Conservation (phyloP, 805 yeast genomes). For the Hanseniaspora nectarophila region DNA sequence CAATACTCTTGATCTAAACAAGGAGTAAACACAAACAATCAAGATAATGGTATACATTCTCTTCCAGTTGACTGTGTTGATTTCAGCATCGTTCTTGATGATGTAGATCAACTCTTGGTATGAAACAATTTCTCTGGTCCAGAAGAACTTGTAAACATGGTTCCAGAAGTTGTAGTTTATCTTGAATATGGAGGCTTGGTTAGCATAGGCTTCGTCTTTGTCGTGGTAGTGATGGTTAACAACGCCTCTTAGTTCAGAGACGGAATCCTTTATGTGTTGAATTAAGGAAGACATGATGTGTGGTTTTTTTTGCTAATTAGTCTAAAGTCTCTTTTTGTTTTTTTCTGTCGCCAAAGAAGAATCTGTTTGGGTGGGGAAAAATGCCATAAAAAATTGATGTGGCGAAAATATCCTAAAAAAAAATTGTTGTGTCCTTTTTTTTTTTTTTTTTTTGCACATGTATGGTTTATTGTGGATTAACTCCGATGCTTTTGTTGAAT, state of each 20-base stretch:
- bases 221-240: slow-evolving; percentile 11
- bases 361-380: too few species aligned
- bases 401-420: too few species aligned
- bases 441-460: background rate
- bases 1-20: slow-evolving; percentile 42
- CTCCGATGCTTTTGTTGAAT: too few species aligned
- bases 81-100: slow-evolving; percentile 2
- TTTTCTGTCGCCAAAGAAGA: too few species aligned
- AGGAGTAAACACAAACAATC: slow-evolving; percentile 51
- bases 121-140: background rate
- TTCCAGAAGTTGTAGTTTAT: slow-evolving; percentile 12
- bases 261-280: background rate
- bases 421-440: too few species aligned
- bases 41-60: slow-evolving; percentile 24
- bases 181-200: slow-evolving; percentile 10
- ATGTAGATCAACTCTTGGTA: background rate
- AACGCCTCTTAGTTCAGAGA: slow-evolving; percentile 8
- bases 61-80: slow-evolving; percentile 20
- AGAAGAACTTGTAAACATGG: slow-evolving; percentile 3
- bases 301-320: background rate
- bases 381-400: too few species aligned
- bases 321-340: too few species aligned
- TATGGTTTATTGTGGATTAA: too few species aligned
- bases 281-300: slow-evolving; percentile 5
- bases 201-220: background rate